Percentiles rank a stretch among this genome's conserved stretches.
These are phyloP conservation scores for Serendipita vermifera DNA, from an alignment of 768 basidiomycete genomes.

Conservation along the genomic window DNA sequence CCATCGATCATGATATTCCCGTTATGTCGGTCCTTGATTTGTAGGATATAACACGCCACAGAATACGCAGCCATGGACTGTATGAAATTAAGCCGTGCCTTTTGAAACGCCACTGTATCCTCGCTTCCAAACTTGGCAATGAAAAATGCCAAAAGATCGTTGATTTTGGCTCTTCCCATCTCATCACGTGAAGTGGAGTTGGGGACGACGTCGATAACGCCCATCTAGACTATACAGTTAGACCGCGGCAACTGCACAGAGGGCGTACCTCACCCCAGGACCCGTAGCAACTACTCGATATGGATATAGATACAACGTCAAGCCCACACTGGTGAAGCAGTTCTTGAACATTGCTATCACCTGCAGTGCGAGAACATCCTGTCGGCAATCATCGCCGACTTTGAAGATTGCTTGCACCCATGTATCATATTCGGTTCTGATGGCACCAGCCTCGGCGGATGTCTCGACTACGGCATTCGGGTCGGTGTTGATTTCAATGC, in stretches of 20 bases:
- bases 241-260: not conserved
- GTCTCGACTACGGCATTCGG: constrained; percentile 61
- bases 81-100: constrained; percentile 88
- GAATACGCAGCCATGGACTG: constrained; percentile 99
- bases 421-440: constrained; percentile 52
- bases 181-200: constrained; percentile 97
- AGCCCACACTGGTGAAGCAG: constrained; percentile 77
- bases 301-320: constrained; percentile 85
- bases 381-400: constrained; percentile 97
- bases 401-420: constrained; percentile 99
- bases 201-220: constrained; percentile 96
- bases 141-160: constrained; percentile 91
- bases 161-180: constrained; percentile 97
- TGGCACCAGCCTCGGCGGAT: constrained; percentile 36
- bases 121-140: constrained; percentile 82
- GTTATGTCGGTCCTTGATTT: constrained; percentile 98
- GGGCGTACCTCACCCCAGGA: constrained; percentile 58
- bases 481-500: constrained; percentile 49
- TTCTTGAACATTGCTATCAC: constrained; percentile 99
- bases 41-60: constrained; percentile 91
- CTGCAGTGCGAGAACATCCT: constrained; percentile 95
- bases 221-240: constrained; percentile 22
- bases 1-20: constrained; percentile 99
- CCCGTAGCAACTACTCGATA: constrained; percentile 96
- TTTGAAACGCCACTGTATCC: constrained; percentile 82